Conservation (phyloP, 345 rosid species). For the Eucalyptus tenuipes region DNA sequence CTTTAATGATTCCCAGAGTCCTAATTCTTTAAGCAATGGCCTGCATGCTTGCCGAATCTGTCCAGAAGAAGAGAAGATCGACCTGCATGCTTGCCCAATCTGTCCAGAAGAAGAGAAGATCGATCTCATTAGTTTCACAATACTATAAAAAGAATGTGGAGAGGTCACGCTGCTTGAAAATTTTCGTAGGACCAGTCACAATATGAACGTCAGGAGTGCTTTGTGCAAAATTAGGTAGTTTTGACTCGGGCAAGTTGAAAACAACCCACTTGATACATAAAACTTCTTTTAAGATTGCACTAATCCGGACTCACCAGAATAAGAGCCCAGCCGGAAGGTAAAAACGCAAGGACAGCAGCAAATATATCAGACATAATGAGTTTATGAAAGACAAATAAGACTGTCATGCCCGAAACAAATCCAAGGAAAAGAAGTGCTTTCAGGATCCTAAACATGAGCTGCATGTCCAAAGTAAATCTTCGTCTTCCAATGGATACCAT, state of each 20-base stretch:
- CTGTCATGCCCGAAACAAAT: slow-evolving; percentile 77
- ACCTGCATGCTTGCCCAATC: background rate
- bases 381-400: slow-evolving; percentile 52
- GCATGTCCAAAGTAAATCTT: slow-evolving; percentile 67
- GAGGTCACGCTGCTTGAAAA: background rate
- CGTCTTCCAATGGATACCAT: slow-evolving; percentile 81
- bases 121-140: background rate
- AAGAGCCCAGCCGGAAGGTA: slow-evolving; percentile 89
- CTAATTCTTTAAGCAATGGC: slow-evolving; percentile 26
- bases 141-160: background rate
- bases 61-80: background rate
- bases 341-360: slow-evolving; percentile 68
- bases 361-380: slow-evolving; percentile 63
- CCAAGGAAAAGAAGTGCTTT: slow-evolving; percentile 92
- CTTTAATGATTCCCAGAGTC: slow-evolving; percentile 71
- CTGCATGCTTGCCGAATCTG: slow-evolving; percentile 6
- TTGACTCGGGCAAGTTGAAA: fast-evolving
- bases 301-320: slow-evolving; percentile 53
- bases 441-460: slow-evolving; percentile 86
- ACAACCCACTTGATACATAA: background rate
- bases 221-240: fast-evolving
- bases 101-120: background rate
- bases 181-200: background rate
- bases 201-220: background rate
- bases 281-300: background rate